phyloP scores from a whole-genome alignment of 805 yeast species.

The Starmerella cellae region DNA sequence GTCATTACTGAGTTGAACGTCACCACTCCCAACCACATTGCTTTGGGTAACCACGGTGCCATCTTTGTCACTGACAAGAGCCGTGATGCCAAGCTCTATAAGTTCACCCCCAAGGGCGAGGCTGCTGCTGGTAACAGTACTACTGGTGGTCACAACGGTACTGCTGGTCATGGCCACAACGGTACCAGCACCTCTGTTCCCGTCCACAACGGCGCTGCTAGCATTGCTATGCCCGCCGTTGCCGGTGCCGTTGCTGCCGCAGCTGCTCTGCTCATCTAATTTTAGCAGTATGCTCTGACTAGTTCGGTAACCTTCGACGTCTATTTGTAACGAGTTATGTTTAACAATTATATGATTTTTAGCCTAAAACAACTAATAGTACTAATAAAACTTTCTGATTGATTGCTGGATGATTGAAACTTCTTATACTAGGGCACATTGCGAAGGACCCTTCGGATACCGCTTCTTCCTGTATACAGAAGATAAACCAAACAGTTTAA shows the following conservation, averaged over 20 bases:
- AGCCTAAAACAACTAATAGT: no score
- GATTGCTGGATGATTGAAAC: no score
- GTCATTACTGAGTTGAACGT: constrained; percentile 7
- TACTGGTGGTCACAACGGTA: background rate
- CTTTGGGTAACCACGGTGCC: constrained; percentile 6
- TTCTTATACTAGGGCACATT: no score
- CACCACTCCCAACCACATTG: constrained; percentile 13
- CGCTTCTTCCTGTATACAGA: no score
- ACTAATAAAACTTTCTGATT: no score
- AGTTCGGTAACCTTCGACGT: no score
- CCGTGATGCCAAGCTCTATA: constrained; percentile 3
- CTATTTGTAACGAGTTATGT: no score
- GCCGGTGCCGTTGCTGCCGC: constrained; percentile 1
- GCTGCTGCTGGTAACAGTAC: background rate
- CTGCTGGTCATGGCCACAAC: background rate
- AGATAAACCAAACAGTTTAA: no score
- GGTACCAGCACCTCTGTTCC: background rate
- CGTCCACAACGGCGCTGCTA: background rate
- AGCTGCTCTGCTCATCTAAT: constrained; percentile 1
- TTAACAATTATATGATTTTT: no score
- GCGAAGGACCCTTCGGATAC: no score
- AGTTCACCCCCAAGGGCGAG: constrained; percentile 8
- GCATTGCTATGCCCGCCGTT: background rate
- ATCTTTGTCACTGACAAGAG: constrained; percentile 12
- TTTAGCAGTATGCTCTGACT: no score